Evolutionary conservation across 352 stramenopile genomes (phyloP), one percentile per base, ranked within the genome.

Genomic region (Phytophthora citrophthora): DNA sequence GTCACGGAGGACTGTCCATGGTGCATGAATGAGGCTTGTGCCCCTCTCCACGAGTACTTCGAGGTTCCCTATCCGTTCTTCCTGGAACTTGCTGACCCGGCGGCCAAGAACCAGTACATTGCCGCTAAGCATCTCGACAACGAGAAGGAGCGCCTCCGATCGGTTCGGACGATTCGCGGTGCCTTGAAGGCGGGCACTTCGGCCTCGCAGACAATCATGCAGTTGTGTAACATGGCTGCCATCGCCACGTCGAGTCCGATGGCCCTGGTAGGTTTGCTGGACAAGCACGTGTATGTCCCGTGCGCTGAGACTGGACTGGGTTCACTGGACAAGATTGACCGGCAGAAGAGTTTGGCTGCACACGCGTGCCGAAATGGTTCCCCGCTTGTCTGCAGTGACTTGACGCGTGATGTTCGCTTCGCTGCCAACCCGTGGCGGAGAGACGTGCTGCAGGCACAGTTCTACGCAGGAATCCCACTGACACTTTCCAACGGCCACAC

Each of bases 401-500:
- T 93, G 45, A 73, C 60, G n/a, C 69, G 59, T 11, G 88, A 96
- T 46, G 70, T 93, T 5, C 88, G 88, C 10, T 96, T 96, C 54
- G 65, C 80, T 1, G 76, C 75, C 5, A 96, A 96, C 57, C 70
- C 76, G 39, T 93, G 78, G 74, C 81, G 84, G 26, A 74, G 82
- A 39, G 76, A 86, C 67, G 88, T 67, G 32, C 59, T 65, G 57
- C 79, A 49, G 65, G 72, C 52, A 58, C 63, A 69, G 41, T 96
- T 96, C 54, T 96, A 96, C 65, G 89, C 88, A 1, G 90, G 87
- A 27, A 94, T 94, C 31, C 90, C 90, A 20, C 61, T 96, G 7
- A 87, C 88, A 48, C 79, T 96, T 9, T 81, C 79, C n/a, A 91
- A 88, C 24, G 86, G 86, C 41, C 79, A 90, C 61, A 91, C 88